phyloP scores from a whole-genome alignment of 345 rosid species.

The Rhizophora mangle region DNA sequence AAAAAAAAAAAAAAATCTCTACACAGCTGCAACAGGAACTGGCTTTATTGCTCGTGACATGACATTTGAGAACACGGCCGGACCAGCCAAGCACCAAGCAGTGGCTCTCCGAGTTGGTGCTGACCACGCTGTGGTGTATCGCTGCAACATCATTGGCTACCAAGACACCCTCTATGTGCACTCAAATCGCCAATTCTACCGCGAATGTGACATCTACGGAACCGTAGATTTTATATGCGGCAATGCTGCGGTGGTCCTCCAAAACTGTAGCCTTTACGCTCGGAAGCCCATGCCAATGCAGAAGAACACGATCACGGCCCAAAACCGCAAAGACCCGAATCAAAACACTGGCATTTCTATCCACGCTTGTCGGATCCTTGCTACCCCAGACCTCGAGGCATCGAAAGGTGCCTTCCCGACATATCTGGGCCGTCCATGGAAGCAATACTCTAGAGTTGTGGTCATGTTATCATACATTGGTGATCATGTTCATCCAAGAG shows the following conservation, averaged over 20 bases:
- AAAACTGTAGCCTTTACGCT: constrained; percentile 66
- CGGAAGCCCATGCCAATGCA: constrained; percentile 74
- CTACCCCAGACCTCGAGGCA: constrained; percentile 51
- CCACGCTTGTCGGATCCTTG: constrained; percentile 69
- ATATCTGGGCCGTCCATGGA: constrained; percentile 95
- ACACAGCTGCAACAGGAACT: constrained; percentile 80
- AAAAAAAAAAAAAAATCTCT: not conserved
- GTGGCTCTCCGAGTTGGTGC: constrained; percentile 91
- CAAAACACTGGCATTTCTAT: constrained; percentile 95
- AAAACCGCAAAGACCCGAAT: constrained; percentile 89
- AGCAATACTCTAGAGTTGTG: constrained; percentile 69
- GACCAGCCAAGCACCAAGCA: constrained; percentile 76
- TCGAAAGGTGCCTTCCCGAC: constrained; percentile 51
- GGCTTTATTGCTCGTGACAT: constrained; percentile 94
- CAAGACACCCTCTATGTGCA: constrained; percentile 85
- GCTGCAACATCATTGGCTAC: constrained; percentile 70
- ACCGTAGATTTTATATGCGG: constrained; percentile 85
- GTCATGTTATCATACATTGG: constrained; percentile 72
- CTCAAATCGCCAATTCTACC: constrained; percentile 75
- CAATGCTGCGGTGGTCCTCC: constrained; percentile 76
- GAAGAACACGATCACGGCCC: constrained; percentile 92
- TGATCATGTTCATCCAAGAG: constrained; percentile 68
- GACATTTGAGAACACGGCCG: constrained; percentile 72
- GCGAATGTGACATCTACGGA: constrained; percentile 75
- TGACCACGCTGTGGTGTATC: constrained; percentile 71